Evolutionary conservation across 768 basidiomycete species (phyloP).

Genomic region (Lactarius deliciosus): DNA sequence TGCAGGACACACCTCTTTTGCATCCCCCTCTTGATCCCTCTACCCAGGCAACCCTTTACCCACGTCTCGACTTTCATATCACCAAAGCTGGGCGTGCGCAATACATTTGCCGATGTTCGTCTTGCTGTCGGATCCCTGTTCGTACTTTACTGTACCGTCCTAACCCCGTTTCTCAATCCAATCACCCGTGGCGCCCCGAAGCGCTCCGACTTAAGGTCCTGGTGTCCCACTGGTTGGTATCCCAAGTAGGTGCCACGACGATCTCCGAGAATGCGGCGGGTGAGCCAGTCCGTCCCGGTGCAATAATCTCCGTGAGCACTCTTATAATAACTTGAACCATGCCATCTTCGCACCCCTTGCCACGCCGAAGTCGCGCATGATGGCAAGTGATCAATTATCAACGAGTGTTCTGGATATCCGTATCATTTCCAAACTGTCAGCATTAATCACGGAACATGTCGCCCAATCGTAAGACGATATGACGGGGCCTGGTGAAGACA

Average conservation of each 20-base stretch:
- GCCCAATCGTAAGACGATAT: background rate
- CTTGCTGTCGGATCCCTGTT: background rate
- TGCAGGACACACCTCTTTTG: background rate
- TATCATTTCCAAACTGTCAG: background rate
- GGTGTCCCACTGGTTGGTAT: background rate
- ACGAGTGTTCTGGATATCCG: background rate
- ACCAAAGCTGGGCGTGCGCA: background rate
- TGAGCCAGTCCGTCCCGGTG: background rate
- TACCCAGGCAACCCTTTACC: background rate
- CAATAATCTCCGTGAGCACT: background rate
- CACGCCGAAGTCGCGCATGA: background rate
- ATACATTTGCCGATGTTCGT: background rate
- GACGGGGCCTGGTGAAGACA: no score
- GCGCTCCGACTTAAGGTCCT: background rate
- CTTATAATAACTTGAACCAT: background rate
- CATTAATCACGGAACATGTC: background rate
- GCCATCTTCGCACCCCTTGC: background rate
- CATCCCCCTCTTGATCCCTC: slow-evolving; percentile 2
- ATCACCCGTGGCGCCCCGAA: background rate
- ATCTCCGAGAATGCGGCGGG: background rate
- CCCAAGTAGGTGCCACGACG: background rate
- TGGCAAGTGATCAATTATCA: background rate
- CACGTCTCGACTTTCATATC: background rate
- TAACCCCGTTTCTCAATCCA: background rate
- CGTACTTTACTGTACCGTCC: background rate